Conservation (phyloP, 2,329 filamentous ascomycete genomes). For the Bipolaris zeicola region DNA sequence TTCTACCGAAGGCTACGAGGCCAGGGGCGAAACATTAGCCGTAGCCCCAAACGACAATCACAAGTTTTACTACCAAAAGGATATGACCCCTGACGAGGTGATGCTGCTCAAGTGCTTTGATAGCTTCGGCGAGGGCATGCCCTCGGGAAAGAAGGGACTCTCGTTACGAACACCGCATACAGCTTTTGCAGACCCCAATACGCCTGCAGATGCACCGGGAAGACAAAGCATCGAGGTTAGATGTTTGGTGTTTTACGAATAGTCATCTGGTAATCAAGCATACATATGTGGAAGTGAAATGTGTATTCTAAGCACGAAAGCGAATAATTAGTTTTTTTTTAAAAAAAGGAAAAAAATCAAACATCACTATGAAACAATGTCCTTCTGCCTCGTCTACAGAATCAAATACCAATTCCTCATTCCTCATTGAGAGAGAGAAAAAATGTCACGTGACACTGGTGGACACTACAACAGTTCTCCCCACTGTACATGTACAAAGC, state of each 20-base stretch:
- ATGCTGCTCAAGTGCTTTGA: constrained; percentile 60
- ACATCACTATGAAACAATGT: too few species aligned
- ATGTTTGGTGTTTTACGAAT: constrained; percentile 66
- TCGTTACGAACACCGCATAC: constrained; percentile 67
- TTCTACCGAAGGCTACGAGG: constrained; percentile 66
- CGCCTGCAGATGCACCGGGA: constrained; percentile 55
- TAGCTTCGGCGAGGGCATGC: constrained; percentile 51
- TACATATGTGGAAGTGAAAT: too few species aligned
- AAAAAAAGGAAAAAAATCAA: too few species aligned
- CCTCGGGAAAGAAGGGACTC: constrained; percentile 47
- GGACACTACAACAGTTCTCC: too few species aligned
- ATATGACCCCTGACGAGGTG: constrained; percentile 65
- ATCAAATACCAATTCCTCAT: too few species aligned
- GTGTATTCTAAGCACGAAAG: too few species aligned
- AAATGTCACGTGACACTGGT: too few species aligned
- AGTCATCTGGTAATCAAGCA: not conserved
- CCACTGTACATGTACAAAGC: too few species aligned
- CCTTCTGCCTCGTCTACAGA: too few species aligned
- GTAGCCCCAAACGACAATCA: constrained; percentile 64
- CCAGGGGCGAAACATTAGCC: constrained; percentile 66
- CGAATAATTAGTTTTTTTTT: too few species aligned
- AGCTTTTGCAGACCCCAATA: constrained; percentile 62
- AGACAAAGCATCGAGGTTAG: constrained; percentile 70
- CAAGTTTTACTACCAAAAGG: constrained; percentile 69
- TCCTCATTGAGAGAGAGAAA: too few species aligned